Percentiles rank a stretch among this genome's conserved stretches.
phyloP scores from a whole-genome alignment of 177 flowering plant species.

The Vitis hybrid region DNA sequence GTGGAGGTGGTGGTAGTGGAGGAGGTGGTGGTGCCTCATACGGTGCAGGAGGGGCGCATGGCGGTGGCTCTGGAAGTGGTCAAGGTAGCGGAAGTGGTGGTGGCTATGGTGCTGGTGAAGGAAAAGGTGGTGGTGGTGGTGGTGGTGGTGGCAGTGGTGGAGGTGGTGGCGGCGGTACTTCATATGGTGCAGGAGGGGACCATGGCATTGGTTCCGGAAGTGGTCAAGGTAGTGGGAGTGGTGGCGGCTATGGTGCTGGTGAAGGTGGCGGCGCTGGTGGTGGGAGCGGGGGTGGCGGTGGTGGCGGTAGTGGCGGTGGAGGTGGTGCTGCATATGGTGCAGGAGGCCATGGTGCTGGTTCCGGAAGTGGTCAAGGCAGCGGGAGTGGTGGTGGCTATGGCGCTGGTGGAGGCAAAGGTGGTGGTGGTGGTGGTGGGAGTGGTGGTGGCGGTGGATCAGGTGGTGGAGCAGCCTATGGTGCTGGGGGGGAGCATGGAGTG shows the following conservation, averaged over 20 bases:
- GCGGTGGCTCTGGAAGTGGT: conserved; percentile 25
- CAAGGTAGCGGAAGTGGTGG: conserved; percentile 20
- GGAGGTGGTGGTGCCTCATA: conserved; percentile 17
- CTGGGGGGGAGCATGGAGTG: neutral
- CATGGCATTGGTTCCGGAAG: neutral
- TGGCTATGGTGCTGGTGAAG: conserved; percentile 14
- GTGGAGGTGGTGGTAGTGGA: conserved; percentile 17
- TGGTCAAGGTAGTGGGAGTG: conserved; percentile 15
- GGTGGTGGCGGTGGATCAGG: conserved; percentile 8
- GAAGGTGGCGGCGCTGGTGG: conserved; percentile 6
- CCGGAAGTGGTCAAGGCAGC: conserved; percentile 8
- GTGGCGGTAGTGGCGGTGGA: conserved; percentile 13
- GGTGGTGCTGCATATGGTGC: conserved; percentile 17
- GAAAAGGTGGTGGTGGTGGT: conserved; percentile 8
- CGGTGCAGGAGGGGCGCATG: conserved; percentile 16
- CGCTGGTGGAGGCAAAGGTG: conserved; percentile 2
- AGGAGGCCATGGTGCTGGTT: neutral
- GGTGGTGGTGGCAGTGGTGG: conserved; percentile 20
- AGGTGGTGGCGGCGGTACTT: conserved; percentile 13
- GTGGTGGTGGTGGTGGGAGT: neutral
- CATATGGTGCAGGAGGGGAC: conserved; percentile 16
- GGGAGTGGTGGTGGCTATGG: conserved; percentile 18
- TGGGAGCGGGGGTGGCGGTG: conserved; percentile 5
- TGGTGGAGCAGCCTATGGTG: conserved; percentile 18
- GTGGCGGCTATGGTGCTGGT: conserved; percentile 14